phyloP scores from a whole-genome alignment of 1,139 yeast species.

The Lodderomyces jiufengensis region DNA sequence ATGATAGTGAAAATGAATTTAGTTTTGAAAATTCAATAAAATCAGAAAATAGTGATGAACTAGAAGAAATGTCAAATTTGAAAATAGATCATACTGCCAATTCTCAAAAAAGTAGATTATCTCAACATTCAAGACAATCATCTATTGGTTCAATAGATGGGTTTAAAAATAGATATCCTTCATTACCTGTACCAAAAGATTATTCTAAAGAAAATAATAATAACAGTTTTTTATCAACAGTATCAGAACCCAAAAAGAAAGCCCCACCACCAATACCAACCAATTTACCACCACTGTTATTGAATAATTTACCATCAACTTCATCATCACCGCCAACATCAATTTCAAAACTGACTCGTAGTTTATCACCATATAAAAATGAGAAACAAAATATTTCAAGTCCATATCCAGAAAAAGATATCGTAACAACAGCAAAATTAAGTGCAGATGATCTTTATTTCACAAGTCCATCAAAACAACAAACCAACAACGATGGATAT shows the following conservation, averaged over 20 bases:
- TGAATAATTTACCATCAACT: background rate
- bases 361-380: constrained; percentile 3
- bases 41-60: background rate
- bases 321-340: constrained; percentile 6
- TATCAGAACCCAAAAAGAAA: background rate
- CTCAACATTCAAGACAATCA: constrained; percentile 3
- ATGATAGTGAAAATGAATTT: constrained; percentile 1
- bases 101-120: no score
- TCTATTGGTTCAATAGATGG: constrained; percentile 6
- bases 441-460: background rate
- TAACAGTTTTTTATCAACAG: no score
- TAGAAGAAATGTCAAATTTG: background rate
- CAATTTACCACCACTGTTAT: constrained; percentile 4
- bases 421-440: background rate
- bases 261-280: constrained; percentile 9
- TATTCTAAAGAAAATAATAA: background rate
- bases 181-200: constrained; percentile 5
- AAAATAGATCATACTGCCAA: no score
- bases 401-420: constrained; percentile 4
- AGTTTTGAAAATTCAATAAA: background rate
- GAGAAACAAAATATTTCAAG: background rate
- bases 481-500: background rate
- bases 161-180: constrained; percentile 12
- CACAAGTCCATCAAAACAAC: background rate
- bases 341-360: constrained; percentile 1